Conservation (phyloP, 306 rosid genomes). For the Cajanus cajan region DNA sequence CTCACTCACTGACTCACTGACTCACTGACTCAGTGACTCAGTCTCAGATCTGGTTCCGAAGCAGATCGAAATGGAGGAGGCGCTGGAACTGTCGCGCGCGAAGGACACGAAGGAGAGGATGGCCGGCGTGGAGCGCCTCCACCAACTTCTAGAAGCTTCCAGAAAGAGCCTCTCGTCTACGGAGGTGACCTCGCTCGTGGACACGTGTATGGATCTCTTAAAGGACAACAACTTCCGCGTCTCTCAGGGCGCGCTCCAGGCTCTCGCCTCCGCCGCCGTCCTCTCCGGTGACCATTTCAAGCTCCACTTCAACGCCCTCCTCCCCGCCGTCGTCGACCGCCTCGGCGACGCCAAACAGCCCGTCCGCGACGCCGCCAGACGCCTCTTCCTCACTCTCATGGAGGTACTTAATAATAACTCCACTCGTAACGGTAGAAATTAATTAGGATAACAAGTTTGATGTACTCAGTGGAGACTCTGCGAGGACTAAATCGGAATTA, state of each 20-base stretch:
- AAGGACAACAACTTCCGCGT: slow-evolving; percentile 92
- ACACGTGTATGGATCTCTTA: slow-evolving; percentile 92
- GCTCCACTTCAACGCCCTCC: slow-evolving; percentile 93
- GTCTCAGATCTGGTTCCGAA: slow-evolving; percentile 30
- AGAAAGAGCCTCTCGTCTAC: slow-evolving; percentile 73
- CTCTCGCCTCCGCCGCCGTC: slow-evolving; percentile 94
- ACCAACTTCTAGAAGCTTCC: slow-evolving; percentile 85
- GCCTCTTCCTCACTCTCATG: slow-evolving; percentile 95
- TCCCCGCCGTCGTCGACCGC: slow-evolving; percentile 94
- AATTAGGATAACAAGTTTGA: neutral
- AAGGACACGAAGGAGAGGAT: slow-evolving; percentile 97
- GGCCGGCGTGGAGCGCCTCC: slow-evolving; percentile 98
- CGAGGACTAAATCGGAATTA: neutral
- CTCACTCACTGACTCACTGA: neutral
- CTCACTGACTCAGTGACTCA: neutral
- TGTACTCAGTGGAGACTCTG: neutral
- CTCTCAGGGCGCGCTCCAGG: slow-evolving; percentile 95
- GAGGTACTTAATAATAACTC: slow-evolving; percentile 47
- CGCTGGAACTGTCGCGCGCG: slow-evolving; percentile 92
- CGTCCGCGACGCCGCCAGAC: slow-evolving; percentile 90
- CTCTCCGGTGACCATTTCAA: slow-evolving; percentile 95
- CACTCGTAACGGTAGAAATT: neutral
- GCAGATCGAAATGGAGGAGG: slow-evolving; percentile 85
- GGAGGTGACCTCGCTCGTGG: slow-evolving; percentile 81
- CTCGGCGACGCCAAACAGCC: slow-evolving; percentile 97